These are phyloP conservation scores for Saccharomycopsis oosterbeekiorum DNA, from an alignment of 805 yeast genomes.

Conservation along the genomic window DNA sequence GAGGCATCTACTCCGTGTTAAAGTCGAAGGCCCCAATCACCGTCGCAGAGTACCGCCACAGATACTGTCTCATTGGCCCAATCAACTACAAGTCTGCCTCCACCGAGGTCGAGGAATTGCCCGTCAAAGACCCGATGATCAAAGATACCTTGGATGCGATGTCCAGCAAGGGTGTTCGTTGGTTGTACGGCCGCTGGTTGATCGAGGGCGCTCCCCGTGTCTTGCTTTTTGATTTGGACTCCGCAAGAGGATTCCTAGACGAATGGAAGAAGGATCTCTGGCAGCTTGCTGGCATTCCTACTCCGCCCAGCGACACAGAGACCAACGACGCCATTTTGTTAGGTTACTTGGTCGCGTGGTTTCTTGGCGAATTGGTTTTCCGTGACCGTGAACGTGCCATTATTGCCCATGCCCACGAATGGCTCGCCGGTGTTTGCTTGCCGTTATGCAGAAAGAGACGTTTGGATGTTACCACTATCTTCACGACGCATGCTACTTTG, in stretches of 20 bases:
- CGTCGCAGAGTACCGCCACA: constrained; percentile 80
- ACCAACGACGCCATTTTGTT: constrained; percentile 86
- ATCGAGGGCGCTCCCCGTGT: constrained; percentile 97
- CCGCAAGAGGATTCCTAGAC: constrained; percentile 58
- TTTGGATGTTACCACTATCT: constrained; percentile 88
- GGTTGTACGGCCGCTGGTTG: constrained; percentile 90
- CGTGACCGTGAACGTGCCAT: constrained; percentile 82
- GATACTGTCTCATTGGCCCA: constrained; percentile 85
- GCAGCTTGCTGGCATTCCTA: constrained; percentile 85
- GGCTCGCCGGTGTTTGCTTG: constrained; percentile 95
- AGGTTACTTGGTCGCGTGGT: constrained; percentile 95
- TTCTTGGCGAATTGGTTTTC: constrained; percentile 84
- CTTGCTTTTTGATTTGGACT: constrained; percentile 71
- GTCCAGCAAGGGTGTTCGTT: constrained; percentile 71
- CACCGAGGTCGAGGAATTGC: constrained; percentile 72
- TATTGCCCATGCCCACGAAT: constrained; percentile 91
- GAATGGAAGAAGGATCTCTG: constrained; percentile 95
- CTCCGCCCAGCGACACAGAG: constrained; percentile 82
- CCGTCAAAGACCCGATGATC: constrained; percentile 42
- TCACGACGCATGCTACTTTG: constrained; percentile 95
- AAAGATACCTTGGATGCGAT: constrained; percentile 63
- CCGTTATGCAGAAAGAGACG: constrained; percentile 87
- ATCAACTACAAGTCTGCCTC: constrained; percentile 63
- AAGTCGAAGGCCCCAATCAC: constrained; percentile 97
- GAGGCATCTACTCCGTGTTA: constrained; percentile 94